Evolutionary conservation across 1,284 basidiomycete genomes (phyloP), one percentile per base, ranked within the genome.

Genomic region (Malassezia brasiliensis): DNA sequence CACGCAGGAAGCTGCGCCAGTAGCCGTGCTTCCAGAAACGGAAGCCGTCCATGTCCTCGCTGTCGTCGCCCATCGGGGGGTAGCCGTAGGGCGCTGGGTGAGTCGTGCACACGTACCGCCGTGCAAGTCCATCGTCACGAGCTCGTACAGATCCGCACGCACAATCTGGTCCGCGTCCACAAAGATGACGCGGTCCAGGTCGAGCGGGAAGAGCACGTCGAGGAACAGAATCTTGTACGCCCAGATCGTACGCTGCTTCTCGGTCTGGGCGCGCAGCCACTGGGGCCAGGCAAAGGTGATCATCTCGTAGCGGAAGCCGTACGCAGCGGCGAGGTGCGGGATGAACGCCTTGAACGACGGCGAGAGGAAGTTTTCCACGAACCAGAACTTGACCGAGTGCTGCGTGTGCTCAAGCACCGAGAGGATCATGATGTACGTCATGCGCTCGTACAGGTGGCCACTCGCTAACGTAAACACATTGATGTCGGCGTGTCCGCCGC

Each of bases 381-480:
- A 96, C 93, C 93, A 98, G 77, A 98, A 98, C 75, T 98, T 98
- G 76, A 96, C 90, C 22, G 82, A 85, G 67, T 84, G 86, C 32
- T 90, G 83, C 3, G 93, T 98, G 72, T 98, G 91, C 52, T 85
- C 83, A 65, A 98, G 80, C 22, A 98, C 94, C 3, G 88, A 91
- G 36, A 96, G 80, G 58, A 96, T 88, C 93, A 98, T 98, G 77
- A 98, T 94, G 25, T 88, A 90, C 0, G 85, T 90, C 77, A 98
- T 96, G 14, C 93, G 85, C 82, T 98, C 93, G 68, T 98, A 98
- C 5, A 98, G 79, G 49, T 96, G 79, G 0, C 94, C 93, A 5
- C 90, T 94, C 12, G 94, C 94, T 22, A 98, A 90, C 0, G 93
- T 98, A 77, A 98, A 98, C 66, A 98, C 93, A 72, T 98, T 98